Evolutionary conservation across 1,284 basidiomycete genomes (phyloP).

Genomic region (Ustilago trichophora): DNA sequence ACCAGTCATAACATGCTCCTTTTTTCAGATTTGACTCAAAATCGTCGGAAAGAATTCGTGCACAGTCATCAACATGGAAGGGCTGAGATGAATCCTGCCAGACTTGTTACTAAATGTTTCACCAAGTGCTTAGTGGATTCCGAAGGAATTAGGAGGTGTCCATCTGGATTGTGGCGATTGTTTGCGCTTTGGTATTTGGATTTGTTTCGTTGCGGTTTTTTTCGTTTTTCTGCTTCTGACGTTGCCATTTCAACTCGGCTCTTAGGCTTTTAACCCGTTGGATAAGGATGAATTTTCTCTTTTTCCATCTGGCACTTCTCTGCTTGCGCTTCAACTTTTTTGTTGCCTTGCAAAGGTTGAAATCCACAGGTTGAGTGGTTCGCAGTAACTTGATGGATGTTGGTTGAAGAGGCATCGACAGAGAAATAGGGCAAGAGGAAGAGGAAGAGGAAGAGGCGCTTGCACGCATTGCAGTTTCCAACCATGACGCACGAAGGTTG

Average conservation of each 20-base stretch:
- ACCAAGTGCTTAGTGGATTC: no score
- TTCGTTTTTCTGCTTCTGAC: neutral
- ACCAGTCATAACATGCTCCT: no score
- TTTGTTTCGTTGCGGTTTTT: neutral
- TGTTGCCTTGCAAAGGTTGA: constrained; percentile 29
- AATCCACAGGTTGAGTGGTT: constrained; percentile 33
- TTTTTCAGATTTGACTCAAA: no score
- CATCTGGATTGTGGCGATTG: no score
- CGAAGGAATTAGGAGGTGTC: no score
- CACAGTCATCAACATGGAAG: no score
- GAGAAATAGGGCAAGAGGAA: no score
- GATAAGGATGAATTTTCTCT: constrained; percentile 12
- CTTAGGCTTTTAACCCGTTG: constrained; percentile 10
- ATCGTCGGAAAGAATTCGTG: no score
- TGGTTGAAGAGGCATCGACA: no score
- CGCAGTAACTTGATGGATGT: constrained; percentile 33
- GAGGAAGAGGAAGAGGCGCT: neutral
- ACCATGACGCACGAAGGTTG: constrained; percentile 23
- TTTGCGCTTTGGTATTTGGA: no score
- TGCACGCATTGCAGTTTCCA: constrained; percentile 28
- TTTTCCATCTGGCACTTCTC: constrained; percentile 24
- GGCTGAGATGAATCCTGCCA: no score
- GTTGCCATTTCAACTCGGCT: constrained; percentile 7
- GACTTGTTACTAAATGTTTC: no score
- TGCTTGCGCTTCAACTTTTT: constrained; percentile 29